Percentiles rank a stretch among this genome's conserved stretches.
phyloP scores from a whole-genome alignment of 1,139 yeast genomes.

The Keqinozyma sinolaborantium region DNA sequence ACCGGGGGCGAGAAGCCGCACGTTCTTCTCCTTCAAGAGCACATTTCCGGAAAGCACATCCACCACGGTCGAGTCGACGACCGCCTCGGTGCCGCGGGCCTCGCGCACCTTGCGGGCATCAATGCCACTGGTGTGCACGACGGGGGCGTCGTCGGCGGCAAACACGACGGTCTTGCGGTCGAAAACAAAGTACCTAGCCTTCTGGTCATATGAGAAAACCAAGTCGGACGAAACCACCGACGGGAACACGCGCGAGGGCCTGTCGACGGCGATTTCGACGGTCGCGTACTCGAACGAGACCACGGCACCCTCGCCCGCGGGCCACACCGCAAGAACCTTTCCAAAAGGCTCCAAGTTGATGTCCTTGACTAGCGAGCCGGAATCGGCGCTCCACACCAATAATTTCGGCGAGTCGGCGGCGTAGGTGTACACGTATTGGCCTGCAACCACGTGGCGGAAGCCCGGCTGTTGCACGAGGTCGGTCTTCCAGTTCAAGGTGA shows the following conservation, averaged over 20 bases:
- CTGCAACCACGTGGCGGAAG: not conserved
- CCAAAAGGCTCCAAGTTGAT: not conserved
- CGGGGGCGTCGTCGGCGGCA: not conserved
- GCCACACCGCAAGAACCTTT: not conserved
- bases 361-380: not conserved
- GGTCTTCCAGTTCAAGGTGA: conserved; percentile 14
- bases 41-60: not conserved
- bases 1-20: not conserved
- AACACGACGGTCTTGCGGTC: not conserved
- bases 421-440: not conserved
- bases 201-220: no score
- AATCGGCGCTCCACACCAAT: not conserved
- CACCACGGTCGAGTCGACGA: not conserved
- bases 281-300: not conserved
- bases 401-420: not conserved
- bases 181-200: not conserved
- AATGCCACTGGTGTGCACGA: not conserved
- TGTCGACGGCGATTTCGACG: not conserved
- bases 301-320: not conserved
- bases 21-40: not conserved
- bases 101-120: not conserved
- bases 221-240: not conserved
- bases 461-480: not conserved
- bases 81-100: not conserved
- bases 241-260: not conserved